Evolutionary conservation across 345 rosid genomes (phyloP), one percentile per base, ranked within the genome.

Genomic region (Chamaenerion angustifolium): DNA sequence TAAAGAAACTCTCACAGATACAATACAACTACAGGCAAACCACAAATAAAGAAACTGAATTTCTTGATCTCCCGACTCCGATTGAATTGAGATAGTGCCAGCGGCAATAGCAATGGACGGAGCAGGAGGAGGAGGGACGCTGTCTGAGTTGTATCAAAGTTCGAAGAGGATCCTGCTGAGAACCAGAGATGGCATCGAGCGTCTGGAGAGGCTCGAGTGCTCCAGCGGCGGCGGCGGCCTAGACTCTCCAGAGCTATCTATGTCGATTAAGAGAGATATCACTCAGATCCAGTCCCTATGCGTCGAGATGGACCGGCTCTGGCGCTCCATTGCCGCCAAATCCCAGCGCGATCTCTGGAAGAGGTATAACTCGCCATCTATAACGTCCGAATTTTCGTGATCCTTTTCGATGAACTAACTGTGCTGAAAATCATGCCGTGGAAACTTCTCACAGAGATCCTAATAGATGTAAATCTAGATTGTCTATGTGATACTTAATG

Each of bases 301-400:
- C 68, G 63, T 78, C 51, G 83, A 72, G 45, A 82, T 92, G 96
- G 95, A 86, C 40, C 70, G 70, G 53, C 80, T 83, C 46, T 92
- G 95, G 93, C 96, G 85, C 16, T 81, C 88, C 11, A 63, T 92
- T 23, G 61, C 80, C 53, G 69, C 80, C 52, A 80, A 82, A 61
- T 72, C 96, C 0, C 96, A 83, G 15, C 96, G 98, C 52, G 96
- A 92, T 78, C 96, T 92, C 68, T 92, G 98, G 96, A 77, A 76
- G 71, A 75, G 96, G 93, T 56, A 56, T 16, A 8, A n/a, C 45
- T 49, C 25, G 8, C 37, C 10, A 31, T 31, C 37, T 8, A 31
- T 31, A 31, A 31, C 37, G 3, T 31, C 37, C 3, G 37, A 31
- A 31, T 31, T 31, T 31, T 31, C 1, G 37, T 31, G 37, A 8